Evolutionary conservation across 2,329 filamentous ascomycete species (phyloP).

Genomic region (Aspergillus sp.): DNA sequence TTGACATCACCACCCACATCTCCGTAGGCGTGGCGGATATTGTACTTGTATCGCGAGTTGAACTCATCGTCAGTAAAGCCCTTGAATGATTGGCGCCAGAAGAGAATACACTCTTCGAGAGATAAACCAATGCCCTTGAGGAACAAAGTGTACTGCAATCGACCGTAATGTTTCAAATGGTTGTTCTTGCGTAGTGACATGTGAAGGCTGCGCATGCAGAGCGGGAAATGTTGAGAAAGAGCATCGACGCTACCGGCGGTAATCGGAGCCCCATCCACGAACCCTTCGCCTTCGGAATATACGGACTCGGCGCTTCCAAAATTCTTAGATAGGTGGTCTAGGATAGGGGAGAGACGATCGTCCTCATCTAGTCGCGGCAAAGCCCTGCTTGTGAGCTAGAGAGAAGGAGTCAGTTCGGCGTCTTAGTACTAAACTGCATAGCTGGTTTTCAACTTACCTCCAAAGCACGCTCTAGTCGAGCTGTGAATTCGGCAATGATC

Average conservation of each 20-base stretch:
- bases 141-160: conserved; percentile 93
- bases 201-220: conserved; percentile 94
- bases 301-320: conserved; percentile 88
- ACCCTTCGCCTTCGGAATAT: conserved; percentile 66
- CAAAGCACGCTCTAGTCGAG: conserved; percentile 74
- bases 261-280: conserved; percentile 70
- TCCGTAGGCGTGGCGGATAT: conserved; percentile 90
- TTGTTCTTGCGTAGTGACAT: conserved; percentile 79
- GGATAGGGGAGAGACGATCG: conserved; percentile 76
- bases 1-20: conserved; percentile 93
- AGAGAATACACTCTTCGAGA: conserved; percentile 85
- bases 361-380: conserved; percentile 93
- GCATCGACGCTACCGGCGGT: conserved; percentile 76
- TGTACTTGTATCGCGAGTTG: conserved; percentile 97
- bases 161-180: conserved; percentile 89
- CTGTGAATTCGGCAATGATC: conserved; percentile 83
- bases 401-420: conserved; percentile 19
- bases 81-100: conserved; percentile 86
- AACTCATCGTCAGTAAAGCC: conserved; percentile 90
- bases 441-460: conserved; percentile 59
- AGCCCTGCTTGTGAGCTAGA: conserved; percentile 79
- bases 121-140: conserved; percentile 91
- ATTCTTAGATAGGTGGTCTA: conserved; percentile 86
- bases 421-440: background rate
- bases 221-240: conserved; percentile 78